A percentile compares a stretch with the other conserved stretches of the same genome.
Conservation (phyloP, 257 asterid species). For the Solanum arcanum region DNA sequence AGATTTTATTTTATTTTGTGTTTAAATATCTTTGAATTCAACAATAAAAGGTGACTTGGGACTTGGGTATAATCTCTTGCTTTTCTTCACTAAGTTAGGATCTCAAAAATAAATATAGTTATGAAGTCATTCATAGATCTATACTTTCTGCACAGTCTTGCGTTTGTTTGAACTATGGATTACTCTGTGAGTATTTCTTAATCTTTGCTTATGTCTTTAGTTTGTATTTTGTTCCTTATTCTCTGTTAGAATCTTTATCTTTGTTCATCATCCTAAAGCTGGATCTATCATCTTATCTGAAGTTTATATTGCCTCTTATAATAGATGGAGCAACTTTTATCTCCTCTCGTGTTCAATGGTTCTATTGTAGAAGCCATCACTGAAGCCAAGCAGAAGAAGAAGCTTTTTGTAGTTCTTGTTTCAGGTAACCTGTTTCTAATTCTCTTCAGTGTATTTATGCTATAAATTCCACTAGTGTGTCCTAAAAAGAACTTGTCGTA, state of each 20-base stretch:
- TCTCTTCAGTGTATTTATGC: background rate
- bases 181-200: background rate
- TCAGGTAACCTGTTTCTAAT: conserved; percentile 36
- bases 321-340: conserved; percentile 75
- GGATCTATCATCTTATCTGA: background rate
- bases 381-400: conserved; percentile 79
- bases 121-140: background rate
- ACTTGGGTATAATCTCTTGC: background rate
- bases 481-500: background rate
- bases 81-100: background rate
- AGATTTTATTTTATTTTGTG: background rate
- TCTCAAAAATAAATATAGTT: background rate
- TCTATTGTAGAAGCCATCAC: conserved; percentile 66
- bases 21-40: background rate
- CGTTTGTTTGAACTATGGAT: background rate
- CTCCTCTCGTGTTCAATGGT: conserved; percentile 72
- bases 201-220: background rate
- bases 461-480: background rate
- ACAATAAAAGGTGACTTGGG: background rate
- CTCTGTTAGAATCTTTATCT: background rate
- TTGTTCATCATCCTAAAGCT: background rate
- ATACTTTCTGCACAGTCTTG: background rate
- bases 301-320: background rate
- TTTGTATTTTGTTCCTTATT: background rate
- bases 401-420: conserved; percentile 76